Evolutionary conservation across 2,329 filamentous ascomycete genomes (phyloP).

Genomic region (Fusarium luffae): DNA sequence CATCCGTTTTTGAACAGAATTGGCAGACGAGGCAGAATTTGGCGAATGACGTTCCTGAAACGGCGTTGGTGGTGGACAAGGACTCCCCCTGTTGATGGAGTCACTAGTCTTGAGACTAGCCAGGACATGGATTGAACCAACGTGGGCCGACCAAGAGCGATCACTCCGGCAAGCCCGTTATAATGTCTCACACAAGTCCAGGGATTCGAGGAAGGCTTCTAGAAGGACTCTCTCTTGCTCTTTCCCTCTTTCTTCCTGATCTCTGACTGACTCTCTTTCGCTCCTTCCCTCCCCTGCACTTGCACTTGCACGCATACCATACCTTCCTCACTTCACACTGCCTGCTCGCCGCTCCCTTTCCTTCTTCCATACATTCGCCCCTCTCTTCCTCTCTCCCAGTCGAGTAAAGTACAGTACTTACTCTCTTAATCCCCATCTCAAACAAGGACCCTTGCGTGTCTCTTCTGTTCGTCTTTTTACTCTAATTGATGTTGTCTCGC

Average conservation of each 20-base stretch:
- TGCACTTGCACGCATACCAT: background rate
- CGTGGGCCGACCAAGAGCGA: conserved; percentile 43
- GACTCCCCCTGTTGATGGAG: conserved; percentile 31
- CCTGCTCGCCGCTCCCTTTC: background rate
- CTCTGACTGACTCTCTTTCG: conserved; percentile 5
- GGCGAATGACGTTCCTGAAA: conserved; percentile 48
- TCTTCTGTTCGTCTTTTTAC: conserved; percentile 18
- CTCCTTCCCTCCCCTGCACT: conserved; percentile 18
- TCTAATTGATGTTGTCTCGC: conserved; percentile 34
- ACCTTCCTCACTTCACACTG: background rate
- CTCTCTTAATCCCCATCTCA: conserved; percentile 20
- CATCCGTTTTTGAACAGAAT: conserved; percentile 9
- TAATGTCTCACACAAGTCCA: conserved; percentile 45
- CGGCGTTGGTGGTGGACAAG: conserved; percentile 37
- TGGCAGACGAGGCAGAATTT: conserved; percentile 9
- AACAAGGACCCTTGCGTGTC: conserved; percentile 29
- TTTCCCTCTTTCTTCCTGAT: conserved; percentile 17
- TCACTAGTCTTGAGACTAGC: conserved; percentile 39
- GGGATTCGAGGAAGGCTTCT: conserved; percentile 48
- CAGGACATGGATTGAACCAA: conserved; percentile 36
- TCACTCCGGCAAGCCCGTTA: conserved; percentile 47
- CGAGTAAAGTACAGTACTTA: conserved; percentile 16
- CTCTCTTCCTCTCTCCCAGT: conserved; percentile 17
- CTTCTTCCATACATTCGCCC: conserved; percentile 18
- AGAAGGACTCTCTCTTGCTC: conserved; percentile 42